phyloP scores from a whole-genome alignment of 2,329 filamentous ascomycete genomes.

The Fusarium floridanum region DNA sequence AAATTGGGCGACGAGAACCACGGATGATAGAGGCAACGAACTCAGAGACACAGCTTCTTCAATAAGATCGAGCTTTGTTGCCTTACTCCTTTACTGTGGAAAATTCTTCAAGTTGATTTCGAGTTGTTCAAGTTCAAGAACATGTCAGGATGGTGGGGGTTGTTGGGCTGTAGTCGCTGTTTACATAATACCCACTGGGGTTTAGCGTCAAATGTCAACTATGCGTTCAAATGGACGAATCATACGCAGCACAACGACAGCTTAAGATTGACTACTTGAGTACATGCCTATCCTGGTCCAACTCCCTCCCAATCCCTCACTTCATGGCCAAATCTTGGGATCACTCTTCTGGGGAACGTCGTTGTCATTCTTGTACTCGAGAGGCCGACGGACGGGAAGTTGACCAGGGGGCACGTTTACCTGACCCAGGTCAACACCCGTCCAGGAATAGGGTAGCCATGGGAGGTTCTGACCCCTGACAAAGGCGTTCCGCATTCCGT shows the following conservation, averaged over 20 bases:
- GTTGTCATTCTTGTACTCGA: background rate
- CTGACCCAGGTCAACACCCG: background rate
- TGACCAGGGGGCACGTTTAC: background rate
- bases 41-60: background rate
- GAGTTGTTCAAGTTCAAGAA: conserved; percentile 10
- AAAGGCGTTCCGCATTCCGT: background rate
- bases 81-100: background rate
- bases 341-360: background rate
- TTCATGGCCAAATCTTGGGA: background rate
- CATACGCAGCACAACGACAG: background rate
- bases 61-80: background rate
- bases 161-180: conserved; percentile 6
- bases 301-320: background rate
- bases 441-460: background rate
- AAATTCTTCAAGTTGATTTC: background rate
- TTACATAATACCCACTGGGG: conserved; percentile 24
- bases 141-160: conserved; percentile 10
- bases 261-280: background rate
- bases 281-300: background rate
- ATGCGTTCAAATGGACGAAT: background rate
- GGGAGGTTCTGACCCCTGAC: background rate
- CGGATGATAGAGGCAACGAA: background rate
- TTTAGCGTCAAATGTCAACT: conserved; percentile 11
- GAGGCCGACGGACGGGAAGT: background rate
- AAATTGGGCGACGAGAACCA: background rate